These are phyloP conservation scores for Cucurbitaria berberidis DNA, from an alignment of 2,329 filamentous ascomycete genomes.

Conservation along the genomic window DNA sequence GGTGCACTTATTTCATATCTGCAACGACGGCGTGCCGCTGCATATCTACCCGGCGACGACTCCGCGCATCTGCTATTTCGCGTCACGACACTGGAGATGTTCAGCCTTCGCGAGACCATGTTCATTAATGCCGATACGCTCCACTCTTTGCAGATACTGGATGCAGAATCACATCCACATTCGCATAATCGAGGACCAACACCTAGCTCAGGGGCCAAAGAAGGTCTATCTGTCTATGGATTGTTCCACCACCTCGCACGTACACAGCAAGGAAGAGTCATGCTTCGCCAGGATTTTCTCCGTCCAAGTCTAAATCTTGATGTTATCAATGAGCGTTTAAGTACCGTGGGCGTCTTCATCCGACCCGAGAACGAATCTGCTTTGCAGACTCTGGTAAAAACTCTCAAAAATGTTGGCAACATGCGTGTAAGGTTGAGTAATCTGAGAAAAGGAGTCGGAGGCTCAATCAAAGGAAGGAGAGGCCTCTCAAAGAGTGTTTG, in stretches of 20 bases:
- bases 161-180: slow-evolving; percentile 82
- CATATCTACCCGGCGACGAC: slow-evolving; percentile 67
- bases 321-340: slow-evolving; percentile 74
- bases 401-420: slow-evolving; percentile 75
- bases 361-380: slow-evolving; percentile 68
- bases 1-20: slow-evolving; percentile 86
- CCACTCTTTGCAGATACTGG: slow-evolving; percentile 81
- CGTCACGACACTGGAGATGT: slow-evolving; percentile 73
- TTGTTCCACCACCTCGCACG: slow-evolving; percentile 76
- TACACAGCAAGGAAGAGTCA: slow-evolving; percentile 78
- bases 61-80: slow-evolving; percentile 62
- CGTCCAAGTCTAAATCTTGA: slow-evolving; percentile 73
- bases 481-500: slow-evolving; percentile 72
- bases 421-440: slow-evolving; percentile 71
- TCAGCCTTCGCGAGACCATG: slow-evolving; percentile 70
- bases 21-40: slow-evolving; percentile 68
- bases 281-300: slow-evolving; percentile 80
- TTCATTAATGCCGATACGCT: slow-evolving; percentile 84
- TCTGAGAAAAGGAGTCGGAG: slow-evolving; percentile 78
- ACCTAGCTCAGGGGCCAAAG: slow-evolving; percentile 70
- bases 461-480: slow-evolving; percentile 54
- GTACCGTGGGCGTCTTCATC: slow-evolving; percentile 70
- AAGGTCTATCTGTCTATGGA: slow-evolving; percentile 82
- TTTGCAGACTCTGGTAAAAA: slow-evolving; percentile 63
- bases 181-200: slow-evolving; percentile 75